A percentile compares a stretch with the other conserved stretches of the same genome.
These are phyloP conservation scores for Herpomyces periplanetae DNA, from an alignment of 2,329 filamentous ascomycete genomes.

Conservation along the genomic window DNA sequence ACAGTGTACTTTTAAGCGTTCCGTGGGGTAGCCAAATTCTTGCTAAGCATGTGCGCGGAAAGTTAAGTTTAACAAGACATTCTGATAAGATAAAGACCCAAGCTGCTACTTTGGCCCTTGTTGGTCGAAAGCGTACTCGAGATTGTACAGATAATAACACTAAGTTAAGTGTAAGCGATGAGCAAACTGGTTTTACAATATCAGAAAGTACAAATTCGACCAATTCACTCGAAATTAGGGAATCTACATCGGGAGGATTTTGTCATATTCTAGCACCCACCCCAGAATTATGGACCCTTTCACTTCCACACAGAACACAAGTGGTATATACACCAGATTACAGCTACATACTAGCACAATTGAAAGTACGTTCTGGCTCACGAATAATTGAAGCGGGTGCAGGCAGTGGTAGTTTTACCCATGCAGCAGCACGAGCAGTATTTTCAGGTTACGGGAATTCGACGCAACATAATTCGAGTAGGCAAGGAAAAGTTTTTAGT, in stretches of 20 bases:
- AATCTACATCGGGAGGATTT: too few species aligned
- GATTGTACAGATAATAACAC: too few species aligned
- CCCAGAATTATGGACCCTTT: slow-evolving; percentile 43
- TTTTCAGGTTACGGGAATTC: slow-evolving; percentile 20
- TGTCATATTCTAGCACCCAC: slow-evolving; percentile 39
- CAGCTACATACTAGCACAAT: slow-evolving; percentile 38
- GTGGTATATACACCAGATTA: slow-evolving; percentile 62
- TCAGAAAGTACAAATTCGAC: too few species aligned
- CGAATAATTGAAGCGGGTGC: slow-evolving; percentile 41
- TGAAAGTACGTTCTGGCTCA: slow-evolving; percentile 29
- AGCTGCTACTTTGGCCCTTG: too few species aligned
- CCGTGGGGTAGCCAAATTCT: slow-evolving; percentile 75
- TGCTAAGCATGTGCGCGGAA: too few species aligned
- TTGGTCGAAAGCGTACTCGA: too few species aligned
- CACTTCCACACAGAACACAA: slow-evolving; percentile 40
- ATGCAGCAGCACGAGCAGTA: slow-evolving; percentile 32
- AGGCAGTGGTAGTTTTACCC: slow-evolving; percentile 47
- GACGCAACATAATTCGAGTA: slow-evolving; percentile 7
- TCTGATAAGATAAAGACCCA: too few species aligned
- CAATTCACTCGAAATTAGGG: too few species aligned
- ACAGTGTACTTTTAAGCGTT: slow-evolving; percentile 17
- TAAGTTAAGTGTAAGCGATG: too few species aligned
- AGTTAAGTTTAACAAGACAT: too few species aligned
- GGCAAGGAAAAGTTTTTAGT: slow-evolving; percentile 30
- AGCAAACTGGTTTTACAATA: too few species aligned